Base-by-base conservation (phyloP, 805 yeast species). In the Myxozyma udenii region DNA sequence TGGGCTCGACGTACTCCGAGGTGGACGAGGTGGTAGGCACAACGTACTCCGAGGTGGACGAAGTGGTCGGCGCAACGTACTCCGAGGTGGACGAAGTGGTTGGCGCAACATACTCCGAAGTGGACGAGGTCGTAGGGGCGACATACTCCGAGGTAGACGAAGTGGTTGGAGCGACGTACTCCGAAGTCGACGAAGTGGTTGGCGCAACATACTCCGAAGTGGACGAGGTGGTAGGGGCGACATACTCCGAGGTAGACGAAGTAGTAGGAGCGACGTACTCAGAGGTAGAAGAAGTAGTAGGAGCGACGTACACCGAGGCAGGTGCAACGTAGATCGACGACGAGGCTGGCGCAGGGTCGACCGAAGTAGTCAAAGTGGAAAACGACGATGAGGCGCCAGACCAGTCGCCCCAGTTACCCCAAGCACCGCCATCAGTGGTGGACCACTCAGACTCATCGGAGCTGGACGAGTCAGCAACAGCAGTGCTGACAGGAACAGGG, bases 51-150 rank as follows among this genome's bases (percentile, higher is more conserved):
- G 53, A 25, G 42, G 42, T 6, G 9, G 37, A 30, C 19, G 55
- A 30, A n/a, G 58, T 42, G 24, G 55, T 44, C n/a, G 57, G 53
- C 23, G 35, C 44, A 7, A 42, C 54, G 36, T 44, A 45, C 30
- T n/a, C 44, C 5, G 53, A 45, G 14, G 50, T 46, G 32, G 45
- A 25, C 18, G 55, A 30, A 19, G 53, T 41, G 23, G 50, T 43
- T 18, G 57, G 44, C 3, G 24, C 46, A 23, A 47, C 46, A 18
- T 45, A 40, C 28, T 21, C 44, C 7, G 50, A 40, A 9, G 38
- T 33, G 23, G 52, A 40, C 37, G 45, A 44, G 28, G 55, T 41
- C 4, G 54, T 41, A 4, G 50, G 48, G 23, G 22, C 44, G 4
- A 32, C 53, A 26, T 43, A 38, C 22, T n/a, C 41, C 28, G 55